Base-by-base conservation (phyloP, 805 yeast species). In the Myxozyma lipomycoides region DNA sequence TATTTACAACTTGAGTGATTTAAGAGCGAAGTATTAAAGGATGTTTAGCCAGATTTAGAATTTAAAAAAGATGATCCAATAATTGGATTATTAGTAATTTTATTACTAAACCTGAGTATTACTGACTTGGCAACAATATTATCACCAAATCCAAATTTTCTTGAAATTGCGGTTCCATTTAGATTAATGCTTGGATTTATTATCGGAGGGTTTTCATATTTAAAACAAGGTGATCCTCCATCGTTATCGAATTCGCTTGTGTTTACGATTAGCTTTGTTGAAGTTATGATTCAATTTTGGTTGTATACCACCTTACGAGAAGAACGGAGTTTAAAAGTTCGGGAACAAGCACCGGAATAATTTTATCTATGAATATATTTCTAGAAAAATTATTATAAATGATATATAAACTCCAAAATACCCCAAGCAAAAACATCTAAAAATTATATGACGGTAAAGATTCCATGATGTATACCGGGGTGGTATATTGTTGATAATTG, bases 201-300 rank as follows among this genome's bases (percentile, higher is more conserved):
- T 4, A 51, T 58, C 22, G 35, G 47, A 25, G 55, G 49, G 2
- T 46, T 46, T 17, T 51, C 61, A 3, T 58, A 58, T 41, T 12
- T 58, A 10, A 36, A 49, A 10, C 18, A 43, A 3, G 58, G 49
- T 25, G 19, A 37, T 10, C 58, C 45, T 21, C 45, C 43, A n/a
- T 50, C 52, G 15, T 25, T 58, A 3, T 43, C 53, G 22, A 58
- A 58, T 40, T 54, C 59, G 7, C 32, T 48, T 21, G 58, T 58
- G 15, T 49, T 58, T 28, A 23, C 56, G 15, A 25, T 58, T 18
- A 28, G 55, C 22, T 58, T 58, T 32, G 26, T 58, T 5, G 62
- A 58, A 25, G 50, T 58, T 17, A 21, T 46, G n/a, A 18, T 60
- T 9, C 51, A 55, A 36, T 58, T 58, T 26, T 58, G 62, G 62